These are phyloP conservation scores for Tolypocladium cylindrosporum DNA, from an alignment of 2,329 filamentous ascomycete species.

Conservation along the genomic window DNA sequence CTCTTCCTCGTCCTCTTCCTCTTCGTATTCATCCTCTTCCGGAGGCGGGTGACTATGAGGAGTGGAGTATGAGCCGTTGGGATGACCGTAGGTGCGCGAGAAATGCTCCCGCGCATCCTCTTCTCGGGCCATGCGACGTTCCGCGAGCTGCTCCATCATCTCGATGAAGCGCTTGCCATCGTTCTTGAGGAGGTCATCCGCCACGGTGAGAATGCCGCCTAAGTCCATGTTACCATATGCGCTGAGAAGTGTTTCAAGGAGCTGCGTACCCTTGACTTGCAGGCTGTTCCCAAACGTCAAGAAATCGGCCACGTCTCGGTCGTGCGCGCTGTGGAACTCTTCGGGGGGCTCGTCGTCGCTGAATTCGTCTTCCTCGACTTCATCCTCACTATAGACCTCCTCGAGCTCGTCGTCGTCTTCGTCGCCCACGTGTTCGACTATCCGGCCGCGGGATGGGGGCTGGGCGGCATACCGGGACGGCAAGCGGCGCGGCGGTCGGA, in stretches of 20 bases:
- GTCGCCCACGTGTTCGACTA: conserved; percentile 55
- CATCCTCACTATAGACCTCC: conserved; percentile 38
- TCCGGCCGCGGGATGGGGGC: conserved; percentile 64
- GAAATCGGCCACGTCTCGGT: conserved; percentile 70
- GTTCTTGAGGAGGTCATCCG: conserved; percentile 96
- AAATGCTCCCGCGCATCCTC: conserved; percentile 64
- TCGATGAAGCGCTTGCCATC: conserved; percentile 99
- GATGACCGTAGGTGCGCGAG: conserved; percentile 47
- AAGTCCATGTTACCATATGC: conserved; percentile 39
- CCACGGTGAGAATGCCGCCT: conserved; percentile 97
- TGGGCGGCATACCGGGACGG: conserved; percentile 51
- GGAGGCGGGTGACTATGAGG: conserved; percentile 66
- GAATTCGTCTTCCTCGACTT: conserved; percentile 49
- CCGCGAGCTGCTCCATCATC: conserved; percentile 99
- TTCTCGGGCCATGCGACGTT: conserved; percentile 93
- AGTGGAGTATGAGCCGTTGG: conserved; percentile 49
- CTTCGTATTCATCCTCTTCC: conserved; percentile 67
- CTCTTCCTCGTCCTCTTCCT: conserved; percentile 53
- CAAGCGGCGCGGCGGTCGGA: conserved; percentile 47
- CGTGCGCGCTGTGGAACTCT: conserved; percentile 55
- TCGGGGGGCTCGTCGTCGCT: conserved; percentile 58
- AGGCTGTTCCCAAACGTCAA: conserved; percentile 97
- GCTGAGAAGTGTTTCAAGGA: conserved; percentile 32
- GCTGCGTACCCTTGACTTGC: conserved; percentile 70
- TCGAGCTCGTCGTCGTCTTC: conserved; percentile 47